phyloP scores from a whole-genome alignment of 2,329 filamentous ascomycete genomes.

The Bertia moriformis region DNA sequence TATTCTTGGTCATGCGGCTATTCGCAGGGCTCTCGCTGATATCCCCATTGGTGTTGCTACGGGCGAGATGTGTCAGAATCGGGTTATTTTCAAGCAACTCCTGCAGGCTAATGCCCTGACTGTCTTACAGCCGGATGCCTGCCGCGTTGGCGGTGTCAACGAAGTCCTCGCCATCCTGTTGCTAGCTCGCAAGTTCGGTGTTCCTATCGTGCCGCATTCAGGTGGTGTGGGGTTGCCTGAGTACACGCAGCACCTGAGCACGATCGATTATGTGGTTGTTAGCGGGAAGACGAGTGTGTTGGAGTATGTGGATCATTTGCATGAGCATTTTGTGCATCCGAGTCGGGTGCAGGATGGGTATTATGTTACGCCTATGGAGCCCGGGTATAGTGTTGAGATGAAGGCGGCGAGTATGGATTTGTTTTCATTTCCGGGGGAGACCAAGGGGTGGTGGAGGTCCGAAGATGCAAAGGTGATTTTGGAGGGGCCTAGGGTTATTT shows the following conservation, averaged over 20 bases:
- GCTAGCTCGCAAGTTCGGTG: conserved; percentile 63
- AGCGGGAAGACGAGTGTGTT: conserved; percentile 67
- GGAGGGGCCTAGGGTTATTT: conserved; percentile 28
- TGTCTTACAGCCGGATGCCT: conserved; percentile 80
- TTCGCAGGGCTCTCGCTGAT: conserved; percentile 59
- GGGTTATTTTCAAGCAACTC: conserved; percentile 86
- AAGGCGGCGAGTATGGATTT: conserved; percentile 72
- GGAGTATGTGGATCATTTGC: conserved; percentile 85
- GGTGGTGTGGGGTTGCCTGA: conserved; percentile 83
- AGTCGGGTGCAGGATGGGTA: conserved; percentile 69
- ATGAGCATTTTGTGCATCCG: conserved; percentile 83
- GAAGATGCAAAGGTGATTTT: conserved; percentile 66
- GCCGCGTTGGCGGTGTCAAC: conserved; percentile 78
- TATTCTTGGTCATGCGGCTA: conserved; percentile 72
- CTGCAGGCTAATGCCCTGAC: conserved; percentile 69
- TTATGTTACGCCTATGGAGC: conserved; percentile 69
- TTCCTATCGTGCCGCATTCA: conserved; percentile 78
- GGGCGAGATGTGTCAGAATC: conserved; percentile 91
- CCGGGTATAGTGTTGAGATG: conserved; percentile 91
- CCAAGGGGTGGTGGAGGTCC: conserved; percentile 73
- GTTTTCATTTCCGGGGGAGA: conserved; percentile 63
- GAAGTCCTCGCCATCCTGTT: conserved; percentile 82
- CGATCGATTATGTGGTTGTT: conserved; percentile 83
- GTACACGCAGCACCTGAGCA: conserved; percentile 84
- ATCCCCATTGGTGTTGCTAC: conserved; percentile 66